Evolutionary conservation across 805 yeast genomes (phyloP), one percentile per base, ranked within the genome.

Genomic region (Starmerella vaccinii): DNA sequence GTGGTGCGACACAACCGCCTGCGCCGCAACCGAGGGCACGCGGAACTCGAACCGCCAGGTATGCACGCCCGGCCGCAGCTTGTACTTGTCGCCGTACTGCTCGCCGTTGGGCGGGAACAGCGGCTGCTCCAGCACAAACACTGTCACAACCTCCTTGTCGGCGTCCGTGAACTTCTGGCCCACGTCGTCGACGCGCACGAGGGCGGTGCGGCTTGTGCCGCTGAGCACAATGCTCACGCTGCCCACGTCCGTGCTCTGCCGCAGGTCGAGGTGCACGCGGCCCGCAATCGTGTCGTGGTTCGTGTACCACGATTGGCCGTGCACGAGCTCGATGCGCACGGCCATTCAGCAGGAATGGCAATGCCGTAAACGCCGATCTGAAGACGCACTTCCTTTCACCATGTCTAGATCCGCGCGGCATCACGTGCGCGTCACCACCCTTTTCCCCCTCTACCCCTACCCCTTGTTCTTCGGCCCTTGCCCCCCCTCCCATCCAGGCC

Each of bases 171-270:
- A 55, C 42, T 51, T 50, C 29, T 55, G 59, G 32, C 61, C 59
- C 26, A 49, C 55, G 39, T 53, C 63, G 39, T 54, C 55, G 23
- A 49, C 51, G n/a, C 55, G 43, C n/a, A 51, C 55, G 13, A 76
- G 54, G 65, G 81, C 55, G 63, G 84, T 54, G 68, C 84, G 51
- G 87, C 90, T 71, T 84, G 89, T 72, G 76, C 77, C 63, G 73
- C 82, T 70, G 54, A 70, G 42, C 79, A 79, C 59, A 68, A 72
- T 61, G 74, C 74, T 84, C 84, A 71, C 47, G 29, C 47, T 32
- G 30, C 39, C 30, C 32, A 58, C 35, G 32, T 53, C 54, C 10
- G 47, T 29, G 19, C 46, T 35, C 12, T 44, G 40, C 18, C 19
- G 18, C 15, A 53, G 43, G 12, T 54, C 52, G 3, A 58, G 49